Evolutionary conservation across 1,139 yeast genomes (phyloP), one percentile per base, ranked within the genome.

Genomic region (Blastobotrys persicus): DNA sequence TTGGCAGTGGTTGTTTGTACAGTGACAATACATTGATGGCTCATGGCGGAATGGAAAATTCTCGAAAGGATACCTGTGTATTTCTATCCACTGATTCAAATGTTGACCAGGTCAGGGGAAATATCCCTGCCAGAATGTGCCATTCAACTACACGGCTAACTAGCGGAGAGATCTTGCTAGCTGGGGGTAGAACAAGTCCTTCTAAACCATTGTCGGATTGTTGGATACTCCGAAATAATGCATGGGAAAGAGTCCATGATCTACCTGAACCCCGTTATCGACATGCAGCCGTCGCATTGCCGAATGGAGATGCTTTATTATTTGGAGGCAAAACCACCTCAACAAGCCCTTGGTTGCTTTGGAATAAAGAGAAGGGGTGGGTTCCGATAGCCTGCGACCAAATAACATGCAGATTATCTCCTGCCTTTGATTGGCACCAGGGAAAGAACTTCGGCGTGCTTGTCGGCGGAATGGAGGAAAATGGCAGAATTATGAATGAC

Each of bases 141-240:
- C 91, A 86, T 58, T 69, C 80, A 0, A 57, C 80, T 20, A 74
- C 79, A 0, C 51, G 61, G 0, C 47, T 79, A 1, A 57, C 61
- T 1, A 59, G 62, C 4, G 59, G 62, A 0, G 55, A 53, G 1
- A 54, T 69, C 0, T 51, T 83, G 2, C 55, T 85, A n/a, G 68
- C 79, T 26, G 95, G 94, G 2, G 95, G 95, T 2, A 73, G 95
- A 54, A 70, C 77, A 2, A 74, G 81, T 5, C 95, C 95, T 0
- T 75, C 77, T 1, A 63, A 65, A 7, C 67, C 71, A 0, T 64
- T 79, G 35, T 43, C 57, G 2, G 82, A 78, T 47, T 63, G 70
- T 38, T 78, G 79, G 79, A 13, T 64, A 1, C 47, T 66, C 2
- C 32, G 45, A 13, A 38, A 50, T 19, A 46, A 56, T 33, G 39